Evolutionary conservation across 2,329 filamentous ascomycete species (phyloP), one percentile per base, ranked within the genome.

Genomic region (Anisogramma anomala): DNA sequence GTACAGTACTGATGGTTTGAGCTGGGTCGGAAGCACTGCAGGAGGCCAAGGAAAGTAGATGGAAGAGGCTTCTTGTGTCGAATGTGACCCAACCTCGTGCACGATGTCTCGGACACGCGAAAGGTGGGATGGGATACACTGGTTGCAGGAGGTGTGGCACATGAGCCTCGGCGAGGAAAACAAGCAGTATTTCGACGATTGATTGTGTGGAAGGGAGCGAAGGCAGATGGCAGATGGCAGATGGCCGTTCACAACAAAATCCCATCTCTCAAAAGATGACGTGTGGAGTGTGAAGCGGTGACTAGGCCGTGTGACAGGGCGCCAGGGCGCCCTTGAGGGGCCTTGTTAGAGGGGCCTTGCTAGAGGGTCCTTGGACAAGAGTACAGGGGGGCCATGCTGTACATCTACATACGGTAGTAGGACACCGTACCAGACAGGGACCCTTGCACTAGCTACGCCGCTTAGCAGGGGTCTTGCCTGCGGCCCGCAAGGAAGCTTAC

Each of bases 221-320:
- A 26, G 14, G 3, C 3, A 22, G 14, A 23, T 33, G 31, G 31
- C 31, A n/a, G 18, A 13, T 9, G 10, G 17, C 8, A 10, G 31
- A 9, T 9, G 11, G 10, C 30, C 31, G 17, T 33, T 33, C 31
- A 33, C 31, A 33, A 14, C 14, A 11, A 33, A 28, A n/a, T n/a
- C n/a, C n/a, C n/a, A n/a, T n/a, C n/a, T n/a, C 13, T 14, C 26
- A 11, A n/a, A 15, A 14, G 27, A 38, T 38, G 36, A 38, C 36
- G 36, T 31, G 17, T 26, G 26, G 27, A 19, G 36, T 26, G 36
- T n/a, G n/a, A n/a, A n/a, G n/a, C n/a, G 36, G 36, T 38, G 36
- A 31, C 19, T 13, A 20, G 26, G 26, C 31, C 27, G 14, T 30
- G 27, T 30, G 27, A n/a, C n/a, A n/a, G n/a, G 14, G 13, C 27